Percentiles rank a stretch among this genome's conserved stretches.
These are phyloP conservation scores for Rhododendron vialii DNA, from an alignment of 148 eudicot genomes.

Conservation along the genomic window DNA sequence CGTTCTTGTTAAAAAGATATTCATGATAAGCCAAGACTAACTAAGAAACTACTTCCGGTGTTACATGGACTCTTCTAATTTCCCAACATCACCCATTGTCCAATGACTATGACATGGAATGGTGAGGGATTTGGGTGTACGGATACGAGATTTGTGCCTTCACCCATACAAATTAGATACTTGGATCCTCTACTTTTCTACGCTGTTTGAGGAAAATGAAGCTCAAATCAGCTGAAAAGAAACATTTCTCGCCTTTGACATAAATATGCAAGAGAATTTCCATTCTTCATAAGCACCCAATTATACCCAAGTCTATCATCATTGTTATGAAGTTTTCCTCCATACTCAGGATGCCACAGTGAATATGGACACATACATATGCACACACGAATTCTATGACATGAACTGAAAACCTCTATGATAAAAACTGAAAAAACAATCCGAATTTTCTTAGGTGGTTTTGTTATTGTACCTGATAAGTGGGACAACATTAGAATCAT, in stretches of 20 bases:
- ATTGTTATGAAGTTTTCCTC: neutral
- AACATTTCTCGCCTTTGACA: neutral
- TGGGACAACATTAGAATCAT: conserved; percentile 63
- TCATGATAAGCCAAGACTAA: neutral
- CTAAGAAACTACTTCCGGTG: neutral
- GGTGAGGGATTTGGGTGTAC: neutral
- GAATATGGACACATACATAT: neutral
- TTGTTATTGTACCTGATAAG: conserved; percentile 52
- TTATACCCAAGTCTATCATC: neutral
- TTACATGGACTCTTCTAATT: neutral
- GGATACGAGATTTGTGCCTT: neutral
- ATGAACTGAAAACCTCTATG: neutral
- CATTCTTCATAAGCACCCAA: neutral
- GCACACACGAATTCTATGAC: neutral
- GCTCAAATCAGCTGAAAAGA: neutral
- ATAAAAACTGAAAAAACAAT: neutral
- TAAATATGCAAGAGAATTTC: neutral
- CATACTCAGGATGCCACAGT: neutral
- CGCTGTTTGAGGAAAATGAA: neutral
- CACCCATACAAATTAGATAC: neutral
- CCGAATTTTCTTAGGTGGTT: neutral
- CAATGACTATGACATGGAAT: neutral
- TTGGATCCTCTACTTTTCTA: neutral
- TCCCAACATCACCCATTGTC: neutral
- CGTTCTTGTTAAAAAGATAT: neutral